Conservation (phyloP, 148 eudicot genomes). For the Amaranthus palmeri region DNA sequence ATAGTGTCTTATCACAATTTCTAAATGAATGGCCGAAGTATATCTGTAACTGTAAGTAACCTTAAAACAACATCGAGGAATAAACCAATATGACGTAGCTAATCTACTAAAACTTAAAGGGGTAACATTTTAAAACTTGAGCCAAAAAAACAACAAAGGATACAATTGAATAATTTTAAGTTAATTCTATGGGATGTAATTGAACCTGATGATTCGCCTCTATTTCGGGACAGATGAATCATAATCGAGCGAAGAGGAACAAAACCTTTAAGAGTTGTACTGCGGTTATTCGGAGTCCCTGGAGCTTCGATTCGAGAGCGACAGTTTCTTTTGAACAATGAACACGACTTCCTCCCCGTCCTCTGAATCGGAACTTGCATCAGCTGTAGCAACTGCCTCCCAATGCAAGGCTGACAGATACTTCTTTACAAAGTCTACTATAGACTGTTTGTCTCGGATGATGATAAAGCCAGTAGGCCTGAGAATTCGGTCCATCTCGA, state of each 20-base stretch:
- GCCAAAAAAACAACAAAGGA: constrained; percentile 22
- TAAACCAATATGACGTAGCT: constrained; percentile 21
- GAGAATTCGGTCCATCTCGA: constrained; percentile 88
- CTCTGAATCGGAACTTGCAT: constrained; percentile 48
- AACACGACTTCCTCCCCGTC: constrained; percentile 71
- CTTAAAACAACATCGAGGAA: constrained; percentile 23
- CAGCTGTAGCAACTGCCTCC: constrained; percentile 67
- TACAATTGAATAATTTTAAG: constrained; percentile 11
- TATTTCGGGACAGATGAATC: constrained; percentile 20
- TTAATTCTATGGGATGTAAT: constrained; percentile 20
- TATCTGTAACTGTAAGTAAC: constrained; percentile 9
- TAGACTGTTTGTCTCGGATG: constrained; percentile 65
- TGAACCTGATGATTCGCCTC: constrained; percentile 12
- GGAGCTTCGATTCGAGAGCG: constrained; percentile 66
- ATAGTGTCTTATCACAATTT: constrained; percentile 27
- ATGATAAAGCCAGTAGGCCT: constrained; percentile 89
- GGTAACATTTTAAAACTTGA: constrained; percentile 6
- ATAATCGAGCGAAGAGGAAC: background rate
- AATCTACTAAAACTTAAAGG: constrained; percentile 27
- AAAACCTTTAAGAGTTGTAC: background rate
- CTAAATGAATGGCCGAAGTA: constrained; percentile 31
- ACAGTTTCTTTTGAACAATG: constrained; percentile 78
- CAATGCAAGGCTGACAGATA: constrained; percentile 77
- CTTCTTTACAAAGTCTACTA: constrained; percentile 72
- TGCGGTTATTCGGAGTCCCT: constrained; percentile 51